A percentile compares a stretch with the other conserved stretches of the same genome.
phyloP scores from a whole-genome alignment of 345 rosid genomes.

The Eucalyptus albens region DNA sequence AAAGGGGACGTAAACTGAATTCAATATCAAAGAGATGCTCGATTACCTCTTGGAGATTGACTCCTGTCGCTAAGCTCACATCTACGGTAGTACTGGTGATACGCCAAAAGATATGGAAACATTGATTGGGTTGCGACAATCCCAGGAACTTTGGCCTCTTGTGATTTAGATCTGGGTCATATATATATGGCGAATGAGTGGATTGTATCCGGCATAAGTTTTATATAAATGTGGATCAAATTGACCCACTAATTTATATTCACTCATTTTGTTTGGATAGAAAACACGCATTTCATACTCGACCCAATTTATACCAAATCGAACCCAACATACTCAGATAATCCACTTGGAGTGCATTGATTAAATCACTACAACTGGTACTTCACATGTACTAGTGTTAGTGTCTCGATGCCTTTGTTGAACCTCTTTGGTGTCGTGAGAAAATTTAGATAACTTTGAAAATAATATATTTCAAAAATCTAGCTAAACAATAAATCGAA shows the following conservation, averaged over 20 bases:
- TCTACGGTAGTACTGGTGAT: too few species aligned
- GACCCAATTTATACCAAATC: background rate
- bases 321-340: background rate
- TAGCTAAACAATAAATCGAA: background rate
- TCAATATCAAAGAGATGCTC: too few species aligned
- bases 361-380: background rate
- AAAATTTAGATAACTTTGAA: background rate
- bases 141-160: too few species aligned
- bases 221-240: background rate
- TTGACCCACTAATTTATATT: background rate
- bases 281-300: background rate
- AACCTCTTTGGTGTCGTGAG: background rate
- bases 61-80: too few species aligned
- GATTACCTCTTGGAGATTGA: too few species aligned
- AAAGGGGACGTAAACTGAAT: too few species aligned
- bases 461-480: fast-evolving
- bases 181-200: background rate
- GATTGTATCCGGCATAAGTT: background rate
- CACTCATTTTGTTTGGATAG: background rate
- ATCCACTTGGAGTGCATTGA: background rate
- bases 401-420: fast-evolving
- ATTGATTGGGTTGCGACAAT: too few species aligned
- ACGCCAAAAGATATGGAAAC: too few species aligned
- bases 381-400: background rate
- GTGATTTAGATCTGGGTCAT: background rate